phyloP scores from a whole-genome alignment of 2,329 filamentous ascomycete species.

The Ophiostoma pallidulum region DNA sequence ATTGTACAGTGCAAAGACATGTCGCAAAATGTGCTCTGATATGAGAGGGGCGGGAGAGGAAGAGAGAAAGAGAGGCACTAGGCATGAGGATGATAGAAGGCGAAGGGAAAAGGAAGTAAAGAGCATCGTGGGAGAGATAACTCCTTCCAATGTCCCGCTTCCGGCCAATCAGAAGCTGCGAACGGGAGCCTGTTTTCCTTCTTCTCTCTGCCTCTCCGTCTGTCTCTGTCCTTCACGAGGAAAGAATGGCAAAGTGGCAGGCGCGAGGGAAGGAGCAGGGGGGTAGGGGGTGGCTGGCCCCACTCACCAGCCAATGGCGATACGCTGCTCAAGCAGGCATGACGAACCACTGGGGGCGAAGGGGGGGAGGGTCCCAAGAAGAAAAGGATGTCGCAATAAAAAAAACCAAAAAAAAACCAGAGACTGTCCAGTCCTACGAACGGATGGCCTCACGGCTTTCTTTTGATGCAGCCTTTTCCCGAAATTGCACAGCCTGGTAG shows the following conservation, averaged over 20 bases:
- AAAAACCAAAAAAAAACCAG: neutral
- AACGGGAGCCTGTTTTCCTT: neutral
- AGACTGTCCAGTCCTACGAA: too few relatives aligned
- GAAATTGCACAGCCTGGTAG: too few relatives aligned
- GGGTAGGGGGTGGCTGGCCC: neutral
- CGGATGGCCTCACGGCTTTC: too few relatives aligned
- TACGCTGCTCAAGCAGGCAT: slow-evolving; percentile 13
- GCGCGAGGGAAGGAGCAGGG: neutral
- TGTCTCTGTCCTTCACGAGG: neutral
- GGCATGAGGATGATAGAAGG: too few relatives aligned
- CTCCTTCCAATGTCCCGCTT: slow-evolving; percentile 1
- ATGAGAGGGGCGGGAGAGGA: neutral
- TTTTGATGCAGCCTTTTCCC: too few relatives aligned
- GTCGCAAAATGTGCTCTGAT: too few relatives aligned
- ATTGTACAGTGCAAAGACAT: too few relatives aligned
- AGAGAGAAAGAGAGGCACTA: neutral
- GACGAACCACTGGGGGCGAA: neutral
- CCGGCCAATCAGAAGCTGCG: neutral
- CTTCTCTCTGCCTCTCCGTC: neutral
- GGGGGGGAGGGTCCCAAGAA: neutral
- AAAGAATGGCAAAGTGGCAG: neutral
- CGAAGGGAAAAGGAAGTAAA: too few relatives aligned
- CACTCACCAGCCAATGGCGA: slow-evolving; percentile 13
- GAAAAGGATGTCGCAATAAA: neutral
- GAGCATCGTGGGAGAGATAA: too few relatives aligned